Evolutionary conservation across 768 basidiomycete species (phyloP).

Genomic region (Candolleomyces efflorescens): DNA sequence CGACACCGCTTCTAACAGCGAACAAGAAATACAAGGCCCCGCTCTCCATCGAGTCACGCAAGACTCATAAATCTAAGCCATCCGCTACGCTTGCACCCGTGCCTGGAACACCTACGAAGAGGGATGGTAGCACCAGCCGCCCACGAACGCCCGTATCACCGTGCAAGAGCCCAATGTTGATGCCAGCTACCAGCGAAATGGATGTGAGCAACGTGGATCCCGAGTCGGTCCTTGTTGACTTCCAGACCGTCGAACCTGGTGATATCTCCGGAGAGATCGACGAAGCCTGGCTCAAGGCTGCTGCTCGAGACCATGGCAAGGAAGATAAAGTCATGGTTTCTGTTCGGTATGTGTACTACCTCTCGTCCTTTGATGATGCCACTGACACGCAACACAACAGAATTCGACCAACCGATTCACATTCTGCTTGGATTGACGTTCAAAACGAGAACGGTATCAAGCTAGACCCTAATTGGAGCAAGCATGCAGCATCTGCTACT

Average conservation of each 20-base stretch:
- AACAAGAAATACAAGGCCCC: constrained; percentile 68
- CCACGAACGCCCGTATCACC: constrained; percentile 56
- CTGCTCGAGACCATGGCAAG: constrained; percentile 50
- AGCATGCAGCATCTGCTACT: constrained; percentile 30
- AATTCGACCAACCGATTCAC: constrained; percentile 53
- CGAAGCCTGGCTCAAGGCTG: constrained; percentile 44
- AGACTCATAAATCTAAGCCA: constrained; percentile 23
- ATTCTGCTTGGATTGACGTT: constrained; percentile 54
- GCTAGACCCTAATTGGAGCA: constrained; percentile 53
- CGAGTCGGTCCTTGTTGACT: constrained; percentile 76
- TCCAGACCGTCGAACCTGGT: constrained; percentile 59
- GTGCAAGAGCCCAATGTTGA: constrained; percentile 42
- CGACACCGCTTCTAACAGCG: constrained; percentile 32
- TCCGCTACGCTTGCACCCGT: constrained; percentile 40
- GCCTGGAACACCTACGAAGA: constrained; percentile 52
- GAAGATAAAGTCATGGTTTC: constrained; percentile 88
- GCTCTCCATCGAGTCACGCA: constrained; percentile 42
- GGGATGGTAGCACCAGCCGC: constrained; percentile 27
- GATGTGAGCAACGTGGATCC: constrained; percentile 70
- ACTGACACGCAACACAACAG: constrained; percentile 28
- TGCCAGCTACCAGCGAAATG: constrained; percentile 59
- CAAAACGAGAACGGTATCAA: constrained; percentile 49
- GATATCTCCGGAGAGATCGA: constrained; percentile 72
- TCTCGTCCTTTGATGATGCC: background rate
- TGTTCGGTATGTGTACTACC: constrained; percentile 51